A percentile compares a stretch with the other conserved stretches of the same genome.
These are phyloP conservation scores for Metrosideros polymorpha DNA, from an alignment of 441 rosid species.

Conservation along the genomic window DNA sequence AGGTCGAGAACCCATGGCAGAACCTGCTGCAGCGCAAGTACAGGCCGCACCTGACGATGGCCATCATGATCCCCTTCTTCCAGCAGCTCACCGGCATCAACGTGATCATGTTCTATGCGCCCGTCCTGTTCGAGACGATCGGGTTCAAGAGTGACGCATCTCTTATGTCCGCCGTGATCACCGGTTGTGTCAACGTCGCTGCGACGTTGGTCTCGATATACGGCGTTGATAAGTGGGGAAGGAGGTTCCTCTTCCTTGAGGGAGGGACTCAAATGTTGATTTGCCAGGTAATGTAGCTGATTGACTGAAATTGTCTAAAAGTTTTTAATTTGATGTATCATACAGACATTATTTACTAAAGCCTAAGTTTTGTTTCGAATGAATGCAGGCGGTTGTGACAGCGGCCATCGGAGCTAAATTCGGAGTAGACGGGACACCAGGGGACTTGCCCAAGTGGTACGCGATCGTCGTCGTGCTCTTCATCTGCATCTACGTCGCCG, in stretches of 20 bases:
- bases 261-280: slow-evolving; percentile 79
- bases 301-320: background rate
- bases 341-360: background rate
- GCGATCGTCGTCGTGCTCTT: slow-evolving; percentile 69
- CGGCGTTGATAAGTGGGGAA: slow-evolving; percentile 79
- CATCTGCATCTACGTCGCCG: slow-evolving; percentile 72
- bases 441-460: slow-evolving; percentile 61
- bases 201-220: slow-evolving; percentile 72
- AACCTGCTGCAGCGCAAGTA: slow-evolving; percentile 57
- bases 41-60: slow-evolving; percentile 71
- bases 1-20: slow-evolving; percentile 61
- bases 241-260: slow-evolving; percentile 69
- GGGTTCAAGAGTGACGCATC: slow-evolving; percentile 62
- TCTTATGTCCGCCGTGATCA: slow-evolving; percentile 78
- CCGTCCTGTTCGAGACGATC: slow-evolving; percentile 65
- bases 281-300: slow-evolving; percentile 38
- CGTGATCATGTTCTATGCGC: slow-evolving; percentile 86
- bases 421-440: slow-evolving; percentile 54
- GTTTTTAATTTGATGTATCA: background rate
- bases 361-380: background rate
- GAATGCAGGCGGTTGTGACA: slow-evolving; percentile 39
- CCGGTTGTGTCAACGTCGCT: slow-evolving; percentile 51
- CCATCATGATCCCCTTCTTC: slow-evolving; percentile 65
- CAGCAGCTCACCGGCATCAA: slow-evolving; percentile 86
- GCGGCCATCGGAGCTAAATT: slow-evolving; percentile 68